Evolutionary conservation across 148 eudicot genomes (phyloP).

Genomic region (Chenopodium suecicum): DNA sequence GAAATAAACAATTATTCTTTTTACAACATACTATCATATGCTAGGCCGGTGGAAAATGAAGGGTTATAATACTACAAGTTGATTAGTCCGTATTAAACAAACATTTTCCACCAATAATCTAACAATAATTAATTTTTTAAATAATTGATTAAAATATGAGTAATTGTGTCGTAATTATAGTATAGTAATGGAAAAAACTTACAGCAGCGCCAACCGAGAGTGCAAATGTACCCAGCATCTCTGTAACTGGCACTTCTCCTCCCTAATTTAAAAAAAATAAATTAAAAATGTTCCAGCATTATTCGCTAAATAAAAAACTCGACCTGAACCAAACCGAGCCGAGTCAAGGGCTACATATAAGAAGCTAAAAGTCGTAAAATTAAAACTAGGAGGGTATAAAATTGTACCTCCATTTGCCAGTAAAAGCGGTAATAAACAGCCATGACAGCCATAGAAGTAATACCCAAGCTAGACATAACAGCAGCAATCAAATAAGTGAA

Average conservation of each 20-base stretch:
- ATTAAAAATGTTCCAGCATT: not conserved
- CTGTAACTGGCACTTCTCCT: conserved; percentile 73
- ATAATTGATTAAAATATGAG: not conserved
- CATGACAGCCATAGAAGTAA: conserved; percentile 80
- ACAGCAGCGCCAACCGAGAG: conserved; percentile 96
- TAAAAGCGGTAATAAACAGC: conserved; percentile 84
- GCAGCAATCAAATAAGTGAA: conserved; percentile 85
- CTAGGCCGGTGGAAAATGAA: too few species aligned
- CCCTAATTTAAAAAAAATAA: conserved; percentile 43
- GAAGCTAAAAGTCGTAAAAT: too few species aligned
- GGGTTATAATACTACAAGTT: too few species aligned
- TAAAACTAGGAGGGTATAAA: too few species aligned
- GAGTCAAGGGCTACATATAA: too few species aligned
- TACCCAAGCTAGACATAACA: conserved; percentile 82
- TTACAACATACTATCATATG: too few species aligned
- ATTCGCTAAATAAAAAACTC: too few species aligned
- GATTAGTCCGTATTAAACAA: too few species aligned
- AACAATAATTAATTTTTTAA: too few species aligned
- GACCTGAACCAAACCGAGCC: too few species aligned
- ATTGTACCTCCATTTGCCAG: conserved; percentile 92
- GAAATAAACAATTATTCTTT: too few species aligned
- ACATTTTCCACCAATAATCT: too few species aligned
- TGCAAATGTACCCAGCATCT: conserved; percentile 95
- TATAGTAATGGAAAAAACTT: conserved; percentile 27
- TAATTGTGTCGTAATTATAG: not conserved